These are phyloP conservation scores for Hygrophila difformis DNA, from an alignment of 257 asterid species.

Conservation along the genomic window DNA sequence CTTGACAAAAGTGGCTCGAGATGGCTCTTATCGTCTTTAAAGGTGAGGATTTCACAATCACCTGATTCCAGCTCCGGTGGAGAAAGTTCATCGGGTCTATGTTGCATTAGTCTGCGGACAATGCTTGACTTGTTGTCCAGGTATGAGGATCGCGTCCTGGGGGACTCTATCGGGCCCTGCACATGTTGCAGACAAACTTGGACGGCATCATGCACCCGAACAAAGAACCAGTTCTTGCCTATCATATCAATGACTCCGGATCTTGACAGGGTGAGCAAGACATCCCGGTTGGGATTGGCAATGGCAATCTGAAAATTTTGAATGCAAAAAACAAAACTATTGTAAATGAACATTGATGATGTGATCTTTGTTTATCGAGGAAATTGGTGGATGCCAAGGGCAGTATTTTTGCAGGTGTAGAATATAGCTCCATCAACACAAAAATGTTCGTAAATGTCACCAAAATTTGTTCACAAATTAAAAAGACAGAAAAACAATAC, in stretches of 20 bases:
- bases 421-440: no score
- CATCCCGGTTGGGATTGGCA: conserved; percentile 81
- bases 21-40: conserved; percentile 30
- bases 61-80: conserved; percentile 63
- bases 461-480: no score
- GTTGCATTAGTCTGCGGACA: conserved; percentile 39
- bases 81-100: conserved; percentile 40
- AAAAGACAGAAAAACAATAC: no score
- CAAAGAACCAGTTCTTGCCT: conserved; percentile 90
- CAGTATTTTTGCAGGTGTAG: background rate
- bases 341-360: background rate
- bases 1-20: conserved; percentile 58
- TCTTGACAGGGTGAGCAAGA: conserved; percentile 57
- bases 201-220: conserved; percentile 88
- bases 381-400: background rate
- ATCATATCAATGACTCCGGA: conserved; percentile 68
- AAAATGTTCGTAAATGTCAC: no score
- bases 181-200: conserved; percentile 81
- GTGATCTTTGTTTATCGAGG: no score
- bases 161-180: conserved; percentile 37
- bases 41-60: conserved; percentile 13
- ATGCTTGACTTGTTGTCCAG: conserved; percentile 34
- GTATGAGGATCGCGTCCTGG: conserved; percentile 26
- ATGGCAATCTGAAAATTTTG: conserved; percentile 61
- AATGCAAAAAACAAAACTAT: background rate